Evolutionary conservation across 306 rosid species (phyloP), one percentile per base, ranked within the genome.

Genomic region (Sesbania bispinosa): DNA sequence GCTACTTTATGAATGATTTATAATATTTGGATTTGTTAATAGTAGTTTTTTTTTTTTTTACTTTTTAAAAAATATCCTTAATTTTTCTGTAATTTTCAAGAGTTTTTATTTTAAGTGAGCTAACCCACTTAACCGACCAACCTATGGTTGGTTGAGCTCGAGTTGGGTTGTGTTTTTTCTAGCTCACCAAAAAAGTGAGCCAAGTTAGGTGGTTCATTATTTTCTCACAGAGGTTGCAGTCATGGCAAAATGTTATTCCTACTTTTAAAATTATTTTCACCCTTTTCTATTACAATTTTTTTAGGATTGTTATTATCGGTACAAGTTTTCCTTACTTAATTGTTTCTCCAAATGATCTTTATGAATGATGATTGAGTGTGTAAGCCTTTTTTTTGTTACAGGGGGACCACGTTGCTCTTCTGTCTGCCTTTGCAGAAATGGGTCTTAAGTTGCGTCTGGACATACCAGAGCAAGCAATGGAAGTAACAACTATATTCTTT

Each of bases 401-500:
- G 99, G 97, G 97, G 76, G 99, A 95, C 81, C 90, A 89, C 0
- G 97, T 87, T 61, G 96, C 99, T 62, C 96, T 95, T 81, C 79
- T 95, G 71, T 95, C 99, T 10, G 94, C 99, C 73, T 92, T 95
- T 61, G 84, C 96, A 16, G 97, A 95, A 82, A 95, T 95, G 99
- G 99, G 99, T 74, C 96, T 95, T 13, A 95, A 86, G 87, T 82
- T 91, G 79, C 88, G 96, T 19, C 83, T 95, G 67, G 97, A 95
- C 84, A 38, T 95, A 68, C 99, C 99, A 30, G 99, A 95, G 78
- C 99, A 95, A 80, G 96, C 83, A 76, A 95, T 95, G 99, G 88
- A 85, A 65, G 84, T 89, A 51, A 84, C 96, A 51, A 84, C 81
- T 67, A 35, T 95, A 62, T 89, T 95, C 66, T 95, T 95, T 65